A percentile compares a stretch with the other conserved stretches of the same genome.
phyloP scores from a whole-genome alignment of 1,284 basidiomycete species.

The Heterobasidion occidentale region DNA sequence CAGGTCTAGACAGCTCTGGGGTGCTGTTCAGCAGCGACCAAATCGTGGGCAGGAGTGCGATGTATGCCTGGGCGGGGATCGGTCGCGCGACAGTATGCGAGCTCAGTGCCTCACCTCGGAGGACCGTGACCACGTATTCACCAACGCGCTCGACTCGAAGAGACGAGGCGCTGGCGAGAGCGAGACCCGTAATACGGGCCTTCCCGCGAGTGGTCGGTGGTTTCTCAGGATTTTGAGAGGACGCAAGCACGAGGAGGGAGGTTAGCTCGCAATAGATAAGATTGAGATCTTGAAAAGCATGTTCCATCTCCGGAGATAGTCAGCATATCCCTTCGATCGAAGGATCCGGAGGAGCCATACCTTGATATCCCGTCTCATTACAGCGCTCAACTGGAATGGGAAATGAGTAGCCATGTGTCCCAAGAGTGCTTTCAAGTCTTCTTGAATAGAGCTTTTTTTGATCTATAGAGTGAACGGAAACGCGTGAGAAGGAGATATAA shows the following conservation, averaged over 20 bases:
- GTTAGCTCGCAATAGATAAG: conserved; percentile 71
- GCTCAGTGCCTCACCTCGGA: conserved; percentile 46
- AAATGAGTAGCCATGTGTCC: conserved; percentile 78
- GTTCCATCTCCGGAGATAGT: conserved; percentile 36
- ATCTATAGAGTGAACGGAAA: background rate
- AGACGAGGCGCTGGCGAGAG: background rate
- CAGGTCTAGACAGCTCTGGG: conserved; percentile 23
- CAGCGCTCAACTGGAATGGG: conserved; percentile 50
- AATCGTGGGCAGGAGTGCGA: conserved; percentile 70
- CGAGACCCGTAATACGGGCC: background rate
- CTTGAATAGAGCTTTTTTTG: background rate
- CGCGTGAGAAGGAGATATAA: background rate
- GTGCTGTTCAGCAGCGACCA: conserved; percentile 68
- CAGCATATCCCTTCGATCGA: conserved; percentile 2
- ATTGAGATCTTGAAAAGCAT: conserved; percentile 63
- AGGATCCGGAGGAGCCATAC: conserved; percentile 22
- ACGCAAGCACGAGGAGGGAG: conserved; percentile 50
- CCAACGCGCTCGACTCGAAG: conserved; percentile 49
- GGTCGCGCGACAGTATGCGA: conserved; percentile 33
- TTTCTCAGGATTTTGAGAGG: conserved; percentile 10
- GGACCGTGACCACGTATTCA: conserved; percentile 61
- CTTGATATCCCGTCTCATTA: conserved; percentile 44
- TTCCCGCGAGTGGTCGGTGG: conserved; percentile 3
- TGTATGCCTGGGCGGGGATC: conserved; percentile 58
- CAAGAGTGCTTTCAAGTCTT: conserved; percentile 51